Evolutionary conservation across 2,329 filamentous ascomycete genomes (phyloP), one percentile per base, ranked within the genome.

Genomic region (Ophiognomonia clavigignenti-juglandacearum): DNA sequence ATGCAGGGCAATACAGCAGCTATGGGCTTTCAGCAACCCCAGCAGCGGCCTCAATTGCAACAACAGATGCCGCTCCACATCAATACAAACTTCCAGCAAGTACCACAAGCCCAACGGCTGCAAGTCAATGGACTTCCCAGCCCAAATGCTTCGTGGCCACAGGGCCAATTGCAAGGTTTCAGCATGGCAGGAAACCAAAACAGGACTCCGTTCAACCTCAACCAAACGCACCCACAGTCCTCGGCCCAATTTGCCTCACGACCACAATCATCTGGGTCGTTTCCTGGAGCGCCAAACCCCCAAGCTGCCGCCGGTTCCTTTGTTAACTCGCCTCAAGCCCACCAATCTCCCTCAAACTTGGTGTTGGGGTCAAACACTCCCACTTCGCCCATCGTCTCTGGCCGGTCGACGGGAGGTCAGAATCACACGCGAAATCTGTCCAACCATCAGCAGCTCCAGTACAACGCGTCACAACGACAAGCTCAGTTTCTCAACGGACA

Each of bases 131-230:
- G n/a, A n/a, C n/a, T n/a, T n/a, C n/a, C n/a, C n/a, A n/a, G 32
- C 9, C 7, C n/a, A 3, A 43, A 24, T 32, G 14, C 11, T 3
- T 52, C 40, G 14, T 36, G 35, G 23, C 44, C 49, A 20, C 46
- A 34, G 24, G 42, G 31, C 23, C 53, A 51, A 26, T 19, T 32
- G 32, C 50, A 48, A 16, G n/a, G n/a, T n/a, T n/a, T n/a, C n/a
- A 4, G 19, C 6, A 20, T 37, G 6, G 16, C 14, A 16, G 16
- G 7, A 34, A 29, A n/a, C 7, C 45, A 44, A 3, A 38, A 14
- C 2, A 45, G 31, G 35, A 13, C 29, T 11, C 39, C 48, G 18
- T 19, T 22, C 4, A 34, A 18, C 11, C 2, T n/a, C 16, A 14
- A 20, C 10, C 16, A 20, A 14, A 29, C 24, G 5, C 24, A 8